Evolutionary conservation across 2,329 filamentous ascomycete species (phyloP), one percentile per base, ranked within the genome.

Genomic region (Septoria linicola): DNA sequence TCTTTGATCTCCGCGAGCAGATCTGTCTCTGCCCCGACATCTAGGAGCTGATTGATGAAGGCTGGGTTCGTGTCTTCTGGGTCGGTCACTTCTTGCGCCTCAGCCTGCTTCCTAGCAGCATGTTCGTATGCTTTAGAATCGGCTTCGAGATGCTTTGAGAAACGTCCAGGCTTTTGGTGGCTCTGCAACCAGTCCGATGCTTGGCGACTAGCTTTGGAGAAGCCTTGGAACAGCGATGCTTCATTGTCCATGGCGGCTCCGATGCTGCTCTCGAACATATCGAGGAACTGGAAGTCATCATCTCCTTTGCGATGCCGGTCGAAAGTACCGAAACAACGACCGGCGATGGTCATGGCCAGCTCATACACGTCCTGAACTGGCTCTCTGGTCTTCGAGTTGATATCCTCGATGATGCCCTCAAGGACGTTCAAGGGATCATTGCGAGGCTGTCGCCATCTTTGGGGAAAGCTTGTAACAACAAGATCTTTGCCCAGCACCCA

Each of bases 231-330:
- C 0, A 85, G 73, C n/a, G 75, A 68, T 3, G 63, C 63, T 36
- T 67, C 64, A 25, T 62, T 60, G 21, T 73, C 70, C 8, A 72
- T 73, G 1, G 69, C 70, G 20, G 69, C 63, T 1, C 82, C 83
- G 35, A 86, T 84, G 1, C 78, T 81, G 11, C 75, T 76, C 57
- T 85, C 82, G 54, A 87, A 86, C 79, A 85, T 85, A 55, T 85
- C 82, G 1, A 85, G 63, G 45, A 86, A 85, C 53, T 83, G 80
- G 42, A 80, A 83, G 23, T 82, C 74, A 49, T 82, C 80, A 55
- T 83, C 59, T n/a, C 57, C 57, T 41, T 85, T 27, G 80, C 75
- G 3, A 80, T 81, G 6, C 75, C 79, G 47, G 32, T 61, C 59
- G 19, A 65, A 82, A 82, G 35, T 82, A 73, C 52, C 76, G 75